phyloP scores from a whole-genome alignment of 345 rosid species.

The Capsella bursapastoris region DNA sequence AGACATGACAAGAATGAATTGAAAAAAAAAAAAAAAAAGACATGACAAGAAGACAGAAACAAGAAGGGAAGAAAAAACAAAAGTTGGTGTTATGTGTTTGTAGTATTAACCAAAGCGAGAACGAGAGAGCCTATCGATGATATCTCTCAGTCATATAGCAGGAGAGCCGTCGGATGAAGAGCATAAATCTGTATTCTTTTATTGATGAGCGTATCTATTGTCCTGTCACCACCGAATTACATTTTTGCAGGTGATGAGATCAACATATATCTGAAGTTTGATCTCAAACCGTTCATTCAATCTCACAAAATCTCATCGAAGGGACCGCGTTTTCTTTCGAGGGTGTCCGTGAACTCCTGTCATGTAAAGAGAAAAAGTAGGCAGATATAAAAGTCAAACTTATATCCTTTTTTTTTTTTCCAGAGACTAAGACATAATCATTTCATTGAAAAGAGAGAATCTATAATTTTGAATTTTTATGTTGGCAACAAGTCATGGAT shows the following conservation, averaged over 20 bases:
- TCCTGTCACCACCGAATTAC: constrained; percentile 28
- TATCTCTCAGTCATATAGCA: constrained; percentile 15
- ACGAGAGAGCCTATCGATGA: constrained; percentile 1
- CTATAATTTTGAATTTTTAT: neutral
- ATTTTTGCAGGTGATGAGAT: constrained; percentile 33
- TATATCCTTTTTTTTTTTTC: neutral
- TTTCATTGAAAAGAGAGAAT: constrained; percentile 5
- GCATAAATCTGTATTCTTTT: constrained; percentile 10
- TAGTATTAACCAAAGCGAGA: neutral
- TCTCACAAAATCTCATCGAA: constrained; percentile 12
- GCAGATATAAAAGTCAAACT: constrained; percentile 17
- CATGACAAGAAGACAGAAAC: neutral
- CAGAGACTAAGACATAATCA: neutral
- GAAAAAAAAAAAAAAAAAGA: neutral
- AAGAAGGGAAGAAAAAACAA: neutral
- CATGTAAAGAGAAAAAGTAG: neutral
- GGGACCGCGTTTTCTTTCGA: constrained; percentile 34
- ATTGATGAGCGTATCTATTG: constrained; percentile 30
- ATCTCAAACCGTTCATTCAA: constrained; percentile 33
- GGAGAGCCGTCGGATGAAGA: constrained; percentile 33
- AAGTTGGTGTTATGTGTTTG: constrained; percentile 20
- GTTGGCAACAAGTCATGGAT: constrained; percentile 6
- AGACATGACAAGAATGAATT: neutral
- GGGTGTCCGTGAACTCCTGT: constrained; percentile 43
- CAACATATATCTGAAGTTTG: neutral